Conservation (phyloP, 768 basidiomycete species). For the Roridomyces roridus region DNA sequence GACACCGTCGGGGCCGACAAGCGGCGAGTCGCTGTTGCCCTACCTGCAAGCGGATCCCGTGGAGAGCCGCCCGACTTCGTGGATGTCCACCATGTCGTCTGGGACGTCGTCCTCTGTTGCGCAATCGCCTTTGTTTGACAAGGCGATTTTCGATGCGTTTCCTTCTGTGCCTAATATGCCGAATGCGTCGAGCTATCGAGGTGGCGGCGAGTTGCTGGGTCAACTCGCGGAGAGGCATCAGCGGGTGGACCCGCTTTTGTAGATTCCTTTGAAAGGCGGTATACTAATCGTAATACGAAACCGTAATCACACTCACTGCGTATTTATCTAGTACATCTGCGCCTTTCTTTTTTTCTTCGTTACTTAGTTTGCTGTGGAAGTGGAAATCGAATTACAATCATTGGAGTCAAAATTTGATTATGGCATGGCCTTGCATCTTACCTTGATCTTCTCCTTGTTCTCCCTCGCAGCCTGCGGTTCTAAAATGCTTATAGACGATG, state of each 20-base stretch:
- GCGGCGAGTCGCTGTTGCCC: conserved; percentile 1
- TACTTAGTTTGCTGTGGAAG: too few species aligned
- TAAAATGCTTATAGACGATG: too few species aligned
- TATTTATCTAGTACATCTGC: too few species aligned
- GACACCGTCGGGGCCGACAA: background rate
- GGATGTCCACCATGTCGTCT: conserved; percentile 50
- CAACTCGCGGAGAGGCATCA: conserved; percentile 15
- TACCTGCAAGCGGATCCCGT: conserved; percentile 12
- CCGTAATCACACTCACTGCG: too few species aligned
- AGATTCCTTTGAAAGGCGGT: background rate
- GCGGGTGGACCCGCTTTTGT: conserved; percentile 13
- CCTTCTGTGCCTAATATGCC: conserved; percentile 67
- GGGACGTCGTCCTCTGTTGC: conserved; percentile 37
- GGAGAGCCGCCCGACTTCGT: conserved; percentile 47
- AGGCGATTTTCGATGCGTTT: conserved; percentile 72
- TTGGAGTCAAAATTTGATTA: too few species aligned
- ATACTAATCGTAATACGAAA: too few species aligned
- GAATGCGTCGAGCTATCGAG: background rate
- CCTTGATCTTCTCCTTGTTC: too few species aligned
- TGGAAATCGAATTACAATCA: too few species aligned
- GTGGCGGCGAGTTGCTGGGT: conserved; percentile 4
- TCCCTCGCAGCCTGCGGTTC: too few species aligned
- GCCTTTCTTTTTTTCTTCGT: too few species aligned
- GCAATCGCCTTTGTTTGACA: conserved; percentile 59
- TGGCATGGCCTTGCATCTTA: too few species aligned